Base-by-base conservation (phyloP, 805 yeast species). In the Candida vaughaniae region DNA sequence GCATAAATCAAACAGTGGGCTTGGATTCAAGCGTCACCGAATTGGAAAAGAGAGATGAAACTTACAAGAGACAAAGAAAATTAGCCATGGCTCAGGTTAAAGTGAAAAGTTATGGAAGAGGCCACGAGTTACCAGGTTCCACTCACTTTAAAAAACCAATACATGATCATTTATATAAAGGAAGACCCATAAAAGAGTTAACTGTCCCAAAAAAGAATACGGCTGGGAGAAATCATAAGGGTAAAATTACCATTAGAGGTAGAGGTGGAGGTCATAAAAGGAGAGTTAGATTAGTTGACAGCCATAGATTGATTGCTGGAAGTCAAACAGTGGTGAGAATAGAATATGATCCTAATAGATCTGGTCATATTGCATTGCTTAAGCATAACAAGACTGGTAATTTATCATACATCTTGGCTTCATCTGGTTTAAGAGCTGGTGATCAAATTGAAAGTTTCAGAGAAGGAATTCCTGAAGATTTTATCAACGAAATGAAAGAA, bases 221-320 rank as follows among this genome's bases (percentile, higher is more conserved):
- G 32, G 84, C 95, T 36, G 99, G 99, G 47, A 82, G 99, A 68
- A 90, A 91, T 61, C 72, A 84, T 62, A 70, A 84, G 3, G 99
- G 99, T 48, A 75, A 77, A 49, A 87, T 93, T 52, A 88, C 96
- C 4, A 84, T 87, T 31, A 79, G 99, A 58, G 96, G 93, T 61
- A 80, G 95, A 61, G 99, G 98, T 59, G 99, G 99, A 53, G 98
- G 98, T 23, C 93, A 85, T 60, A 86, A 85, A 61, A 82, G 91
- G 55, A 79, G 99, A 62, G 73, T 86, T 26, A 78, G 99, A 52
- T 60, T 86, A 22, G 74, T 93, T 16, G 99, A 93, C 62, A 82
- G 81, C 53, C 66, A 71, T 50, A 77, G 99, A 55, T 52, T 59
- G 26, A 73, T 59, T 3, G 64, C 80, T 1, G 98, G 97, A 18